A percentile compares a stretch with the other conserved stretches of the same genome.
phyloP scores from a whole-genome alignment of 495 filamentous ascomycete genomes.

The Jackrogersella minutella region DNA sequence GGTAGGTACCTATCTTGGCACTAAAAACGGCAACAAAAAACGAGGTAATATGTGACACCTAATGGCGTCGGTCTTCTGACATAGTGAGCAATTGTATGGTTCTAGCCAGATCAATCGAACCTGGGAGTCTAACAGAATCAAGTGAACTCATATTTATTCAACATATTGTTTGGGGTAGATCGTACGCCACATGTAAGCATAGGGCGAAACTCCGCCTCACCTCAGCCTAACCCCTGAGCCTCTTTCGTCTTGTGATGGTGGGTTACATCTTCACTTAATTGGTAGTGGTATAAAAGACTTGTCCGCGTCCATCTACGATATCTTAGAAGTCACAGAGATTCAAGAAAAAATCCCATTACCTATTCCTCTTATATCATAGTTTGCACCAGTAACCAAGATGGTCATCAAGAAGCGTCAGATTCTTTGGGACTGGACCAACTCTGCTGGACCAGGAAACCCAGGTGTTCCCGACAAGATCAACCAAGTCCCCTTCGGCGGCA shows the following conservation, averaged over 20 bases:
- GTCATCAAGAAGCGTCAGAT: constrained; percentile 52
- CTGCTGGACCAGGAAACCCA: constrained; percentile 35
- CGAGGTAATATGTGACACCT: no score
- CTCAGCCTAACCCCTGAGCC: constrained; percentile 9
- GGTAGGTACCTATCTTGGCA: neutral
- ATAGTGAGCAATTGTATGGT: no score
- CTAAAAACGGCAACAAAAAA: neutral
- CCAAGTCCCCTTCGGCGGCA: constrained; percentile 35
- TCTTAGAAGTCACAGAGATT: neutral
- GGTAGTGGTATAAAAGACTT: constrained; percentile 11
- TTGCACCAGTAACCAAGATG: constrained; percentile 24
- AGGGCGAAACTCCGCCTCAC: constrained; percentile 18
- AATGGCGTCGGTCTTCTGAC: no score
- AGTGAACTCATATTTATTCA: neutral
- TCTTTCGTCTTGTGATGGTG: neutral
- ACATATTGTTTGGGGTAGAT: neutral
- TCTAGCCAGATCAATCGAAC: no score
- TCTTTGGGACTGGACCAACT: constrained; percentile 60
- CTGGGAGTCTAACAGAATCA: no score
- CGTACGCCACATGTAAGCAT: constrained; percentile 14
- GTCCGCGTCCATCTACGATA: neutral
- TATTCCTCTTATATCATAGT: neutral
- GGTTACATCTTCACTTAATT: neutral
- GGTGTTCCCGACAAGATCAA: constrained; percentile 48
- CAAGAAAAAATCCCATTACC: no score